Conservation (phyloP, 2,329 filamentous ascomycete species). For the Phyllosticta citribraziliensis region DNA sequence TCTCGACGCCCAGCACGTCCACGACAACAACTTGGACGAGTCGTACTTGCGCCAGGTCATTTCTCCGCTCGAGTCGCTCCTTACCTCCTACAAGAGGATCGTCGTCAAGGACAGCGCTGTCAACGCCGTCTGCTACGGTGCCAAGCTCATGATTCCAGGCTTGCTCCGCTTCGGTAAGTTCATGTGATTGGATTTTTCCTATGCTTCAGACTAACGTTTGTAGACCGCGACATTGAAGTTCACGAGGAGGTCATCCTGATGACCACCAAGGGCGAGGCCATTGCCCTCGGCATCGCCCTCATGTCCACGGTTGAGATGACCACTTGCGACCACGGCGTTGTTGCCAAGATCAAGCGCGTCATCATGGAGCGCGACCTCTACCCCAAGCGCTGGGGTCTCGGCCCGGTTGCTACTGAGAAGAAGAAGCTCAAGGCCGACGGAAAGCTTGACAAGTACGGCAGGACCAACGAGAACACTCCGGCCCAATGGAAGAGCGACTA, state of each 20-base stretch:
- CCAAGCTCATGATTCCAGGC: conserved; percentile 97
- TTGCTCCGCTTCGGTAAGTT: conserved; percentile 75
- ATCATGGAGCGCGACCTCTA: conserved; percentile 99
- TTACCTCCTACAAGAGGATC: conserved; percentile 89
- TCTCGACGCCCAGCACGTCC: conserved; percentile 88
- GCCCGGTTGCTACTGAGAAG: conserved; percentile 88
- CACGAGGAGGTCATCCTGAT: conserved; percentile 96
- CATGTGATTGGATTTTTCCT: background rate
- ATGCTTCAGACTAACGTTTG: conserved; percentile 13
- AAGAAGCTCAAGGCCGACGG: conserved; percentile 99
- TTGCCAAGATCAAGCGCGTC: conserved; percentile 97
- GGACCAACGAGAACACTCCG: conserved; percentile 84
- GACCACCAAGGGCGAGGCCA: conserved; percentile 98
- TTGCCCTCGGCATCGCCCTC: conserved; percentile 89
- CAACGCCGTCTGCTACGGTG: conserved; percentile 96
- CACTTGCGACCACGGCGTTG: conserved; percentile 92
- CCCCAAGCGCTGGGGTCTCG: conserved; percentile 91
- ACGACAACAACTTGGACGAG: conserved; percentile 94
- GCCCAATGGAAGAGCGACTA: conserved; percentile 88
- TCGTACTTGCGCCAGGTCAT: conserved; percentile 86
- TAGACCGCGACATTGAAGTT: conserved; percentile 81
- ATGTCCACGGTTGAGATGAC: conserved; percentile 98
- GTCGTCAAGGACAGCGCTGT: conserved; percentile 96
- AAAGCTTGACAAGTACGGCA: conserved; percentile 96
- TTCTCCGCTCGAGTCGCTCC: conserved; percentile 80